These are phyloP conservation scores for Plasmodium inui DNA, from an alignment of 169 alveolate species.

Conservation along the genomic window DNA sequence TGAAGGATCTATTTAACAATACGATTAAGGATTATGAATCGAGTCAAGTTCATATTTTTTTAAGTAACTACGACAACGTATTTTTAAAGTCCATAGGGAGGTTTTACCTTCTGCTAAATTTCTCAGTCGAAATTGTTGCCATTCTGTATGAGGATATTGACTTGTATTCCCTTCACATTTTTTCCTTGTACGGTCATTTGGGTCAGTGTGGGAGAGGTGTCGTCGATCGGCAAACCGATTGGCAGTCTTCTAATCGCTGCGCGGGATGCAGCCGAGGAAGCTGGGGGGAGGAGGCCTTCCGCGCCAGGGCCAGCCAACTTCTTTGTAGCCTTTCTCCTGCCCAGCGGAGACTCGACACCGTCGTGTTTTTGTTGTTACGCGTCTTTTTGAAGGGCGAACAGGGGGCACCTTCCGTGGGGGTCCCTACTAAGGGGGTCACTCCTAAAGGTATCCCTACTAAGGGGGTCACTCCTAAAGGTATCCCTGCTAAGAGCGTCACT, in stretches of 20 bases:
- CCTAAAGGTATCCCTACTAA: no score
- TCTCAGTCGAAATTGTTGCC: slow-evolving; percentile 44
- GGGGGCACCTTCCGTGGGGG: not conserved
- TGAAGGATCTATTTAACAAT: slow-evolving; percentile 50
- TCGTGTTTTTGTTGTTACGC: slow-evolving; percentile 26
- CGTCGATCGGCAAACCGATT: not conserved
- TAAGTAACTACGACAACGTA: slow-evolving; percentile 53
- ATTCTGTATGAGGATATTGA: slow-evolving; percentile 38
- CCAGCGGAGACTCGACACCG: slow-evolving; percentile 1
- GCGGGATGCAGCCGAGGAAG: not conserved
- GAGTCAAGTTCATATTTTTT: slow-evolving; percentile 37
- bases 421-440: not conserved
- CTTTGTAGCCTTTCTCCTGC: not conserved
- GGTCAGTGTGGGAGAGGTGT: not conserved
- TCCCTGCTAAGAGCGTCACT: no score
- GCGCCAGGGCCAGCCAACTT: not conserved
- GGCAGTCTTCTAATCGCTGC: not conserved
- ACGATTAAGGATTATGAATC: slow-evolving; percentile 22
- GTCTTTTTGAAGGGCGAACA: not conserved
- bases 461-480: no score
- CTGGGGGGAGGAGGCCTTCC: not conserved
- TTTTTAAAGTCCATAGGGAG: slow-evolving; percentile 49
- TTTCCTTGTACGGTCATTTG: slow-evolving; percentile 18
- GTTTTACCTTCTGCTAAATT: slow-evolving; percentile 49
- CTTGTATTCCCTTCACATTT: slow-evolving; percentile 39